These are phyloP conservation scores for Lactifluus pinguis DNA, from an alignment of 768 basidiomycete species.

Conservation along the genomic window DNA sequence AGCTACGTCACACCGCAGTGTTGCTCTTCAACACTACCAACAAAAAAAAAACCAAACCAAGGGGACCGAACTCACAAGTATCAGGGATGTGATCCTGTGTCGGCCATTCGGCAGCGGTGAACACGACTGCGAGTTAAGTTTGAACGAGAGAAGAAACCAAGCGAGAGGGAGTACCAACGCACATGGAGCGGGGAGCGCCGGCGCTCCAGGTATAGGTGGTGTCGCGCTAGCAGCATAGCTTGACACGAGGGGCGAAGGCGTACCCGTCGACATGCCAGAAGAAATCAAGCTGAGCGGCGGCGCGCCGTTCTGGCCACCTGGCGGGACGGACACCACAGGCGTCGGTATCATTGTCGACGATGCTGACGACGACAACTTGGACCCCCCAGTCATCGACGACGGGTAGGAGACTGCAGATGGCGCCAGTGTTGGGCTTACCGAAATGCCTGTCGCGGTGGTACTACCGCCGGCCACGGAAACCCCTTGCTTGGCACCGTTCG, in stretches of 20 bases:
- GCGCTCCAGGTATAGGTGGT: slow-evolving; percentile 57
- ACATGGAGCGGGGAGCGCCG: slow-evolving; percentile 58
- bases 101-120: slow-evolving; percentile 48
- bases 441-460: too few relatives aligned
- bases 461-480: too few relatives aligned
- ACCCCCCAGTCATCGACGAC: background rate
- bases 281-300: slow-evolving; percentile 53
- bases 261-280: slow-evolving; percentile 50
- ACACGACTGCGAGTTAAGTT: slow-evolving; percentile 32
- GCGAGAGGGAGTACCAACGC: slow-evolving; percentile 20
- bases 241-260: slow-evolving; percentile 40
- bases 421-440: too few relatives aligned
- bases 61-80: slow-evolving; percentile 37
- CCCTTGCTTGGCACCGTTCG: background rate
- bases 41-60: background rate
- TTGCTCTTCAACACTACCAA: background rate
- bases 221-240: slow-evolving; percentile 52
- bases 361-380: background rate
- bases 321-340: background rate
- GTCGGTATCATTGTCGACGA: background rate
- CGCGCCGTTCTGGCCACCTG: slow-evolving; percentile 24
- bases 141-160: background rate
- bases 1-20: slow-evolving; percentile 26
- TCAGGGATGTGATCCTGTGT: slow-evolving; percentile 49
- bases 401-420: background rate